Evolutionary conservation across 352 stramenopile species (phyloP).

Genomic region (Phytophthora tentaculata): DNA sequence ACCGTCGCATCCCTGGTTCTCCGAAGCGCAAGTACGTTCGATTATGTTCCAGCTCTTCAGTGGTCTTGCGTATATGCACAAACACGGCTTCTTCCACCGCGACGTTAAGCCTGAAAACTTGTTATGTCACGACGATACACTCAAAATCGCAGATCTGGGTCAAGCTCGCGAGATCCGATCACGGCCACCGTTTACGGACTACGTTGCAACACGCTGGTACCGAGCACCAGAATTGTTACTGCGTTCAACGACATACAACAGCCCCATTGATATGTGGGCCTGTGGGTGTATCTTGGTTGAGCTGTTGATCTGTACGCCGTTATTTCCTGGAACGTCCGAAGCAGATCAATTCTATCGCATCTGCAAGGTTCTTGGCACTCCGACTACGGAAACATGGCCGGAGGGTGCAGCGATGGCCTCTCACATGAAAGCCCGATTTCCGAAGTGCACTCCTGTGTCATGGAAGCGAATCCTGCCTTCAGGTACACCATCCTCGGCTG

Average conservation of each 20-base stretch:
- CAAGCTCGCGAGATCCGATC: constrained; percentile 80
- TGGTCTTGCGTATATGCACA: constrained; percentile 82
- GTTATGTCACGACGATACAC: constrained; percentile 60
- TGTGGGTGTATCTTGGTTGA: constrained; percentile 87
- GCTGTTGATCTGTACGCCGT: constrained; percentile 66
- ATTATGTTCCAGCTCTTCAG: constrained; percentile 84
- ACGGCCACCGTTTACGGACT: constrained; percentile 73
- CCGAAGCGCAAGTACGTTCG: constrained; percentile 70
- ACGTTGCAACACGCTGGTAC: constrained; percentile 84
- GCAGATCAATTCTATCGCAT: constrained; percentile 97
- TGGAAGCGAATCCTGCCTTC: constrained; percentile 78
- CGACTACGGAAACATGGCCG: constrained; percentile 90
- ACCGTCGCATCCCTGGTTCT: constrained; percentile 48
- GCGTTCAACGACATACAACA: constrained; percentile 76
- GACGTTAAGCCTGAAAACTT: constrained; percentile 88
- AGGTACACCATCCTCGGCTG: constrained; percentile 61
- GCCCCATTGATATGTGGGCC: constrained; percentile 83
- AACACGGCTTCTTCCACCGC: constrained; percentile 84
- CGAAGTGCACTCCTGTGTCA: constrained; percentile 79
- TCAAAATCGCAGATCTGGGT: constrained; percentile 81
- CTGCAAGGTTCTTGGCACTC: constrained; percentile 91
- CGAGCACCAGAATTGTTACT: constrained; percentile 76
- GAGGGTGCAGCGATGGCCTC: constrained; percentile 90
- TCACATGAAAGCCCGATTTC: constrained; percentile 94
- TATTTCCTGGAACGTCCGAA: constrained; percentile 91